Base-by-base conservation (phyloP, 768 basidiomycete species). In the Russula compacta region DNA sequence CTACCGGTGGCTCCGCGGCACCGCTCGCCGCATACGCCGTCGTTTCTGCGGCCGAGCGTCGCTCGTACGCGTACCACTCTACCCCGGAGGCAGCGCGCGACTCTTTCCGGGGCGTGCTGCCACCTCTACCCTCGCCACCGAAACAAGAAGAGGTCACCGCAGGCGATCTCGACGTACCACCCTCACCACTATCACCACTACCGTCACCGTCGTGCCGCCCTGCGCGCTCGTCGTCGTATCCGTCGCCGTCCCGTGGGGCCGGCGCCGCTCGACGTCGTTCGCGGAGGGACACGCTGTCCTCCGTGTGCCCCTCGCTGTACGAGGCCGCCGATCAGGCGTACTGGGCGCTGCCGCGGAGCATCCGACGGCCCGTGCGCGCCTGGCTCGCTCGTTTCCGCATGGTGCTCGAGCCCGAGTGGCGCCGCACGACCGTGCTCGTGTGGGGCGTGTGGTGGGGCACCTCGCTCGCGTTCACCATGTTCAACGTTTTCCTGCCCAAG, bases 401-500 rank as follows among this genome's bases (percentile, higher is more conserved):
- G 78, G 84, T 95, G 21, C 75, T 95, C 17, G 73, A 79, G 29
- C 86, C 87, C 0, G 83, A 89, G 69, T 92, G 92, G 91, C 68
- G 82, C 49, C 75, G 77, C 64, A 91, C 86, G 56, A 92, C 92
- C 21, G 12, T 92, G 60, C 74, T 93, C 39, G 83, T 94, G 21
- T 95, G 92, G 91, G 75, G 72, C 0, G 73, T 78, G 9, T 95
- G 93, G 93, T 81, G 78, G 58, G 73, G 79, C 1, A 87, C 92
- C 82, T 80, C 87, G 0, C 77, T 92, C 17, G 88, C 83, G 0
- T 92, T 85, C 68, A 93, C 90, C 2, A 92, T 95, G 85, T 95
- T 95, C 73, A 95, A 95, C 69, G 90, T 93, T 32, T 95, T 83
- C 69, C 79, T 94, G 19, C 93, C 93, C 0, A 95, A 91, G 68